Base-by-base conservation (phyloP, 2,329 filamentous ascomycete genomes). In the Pyrenochaeta sp. region DNA sequence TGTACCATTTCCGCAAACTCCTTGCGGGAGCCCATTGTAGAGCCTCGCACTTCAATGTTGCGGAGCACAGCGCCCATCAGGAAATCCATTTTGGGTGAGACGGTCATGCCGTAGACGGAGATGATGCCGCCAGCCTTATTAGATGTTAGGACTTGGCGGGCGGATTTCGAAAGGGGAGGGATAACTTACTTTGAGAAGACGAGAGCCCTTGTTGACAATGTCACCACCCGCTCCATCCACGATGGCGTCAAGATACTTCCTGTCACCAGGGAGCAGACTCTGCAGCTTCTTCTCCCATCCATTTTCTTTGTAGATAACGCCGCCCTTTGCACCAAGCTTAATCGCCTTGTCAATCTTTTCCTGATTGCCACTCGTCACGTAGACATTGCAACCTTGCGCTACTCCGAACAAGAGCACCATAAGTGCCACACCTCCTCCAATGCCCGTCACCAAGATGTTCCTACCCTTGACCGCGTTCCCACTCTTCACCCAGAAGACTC, bases 1-100 rank as follows among this genome's bases (percentile, higher is more conserved):
- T 85, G 83, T 5, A 97, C 84, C 92, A 98, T 97, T 24, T 95
- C 91, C n/a, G 82, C 82, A 72, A 97, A 98, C 79, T 98, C 95
- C 72, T 87, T 88, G 44, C 91, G 85, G 28, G 92, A 96, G 0
- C 94, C 94, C 93, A 98, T 97, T 0, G 93, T 97, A 13, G 87
- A 89, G 19, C 95, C 94, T 48, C 86, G 86, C 28, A 98, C 84
- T 46, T 98, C 94, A 52, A 97, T 86, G 72, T 98, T 97, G 77
- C 90, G 91, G 59, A 98, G 78, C 13, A 95, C 90, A 0, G 93
- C 93, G 59, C 83, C 79, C 91, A 97, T 97, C 12, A 86, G 72
- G 85, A 91, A 97, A 50, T 91, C 88, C 89, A 96, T 94, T 79
- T 90, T 92, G 1, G 94, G 93, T 0, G 84, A 82, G 2, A 91